Conservation (phyloP, 352 stramenopile genomes). For the Albugo candida region DNA sequence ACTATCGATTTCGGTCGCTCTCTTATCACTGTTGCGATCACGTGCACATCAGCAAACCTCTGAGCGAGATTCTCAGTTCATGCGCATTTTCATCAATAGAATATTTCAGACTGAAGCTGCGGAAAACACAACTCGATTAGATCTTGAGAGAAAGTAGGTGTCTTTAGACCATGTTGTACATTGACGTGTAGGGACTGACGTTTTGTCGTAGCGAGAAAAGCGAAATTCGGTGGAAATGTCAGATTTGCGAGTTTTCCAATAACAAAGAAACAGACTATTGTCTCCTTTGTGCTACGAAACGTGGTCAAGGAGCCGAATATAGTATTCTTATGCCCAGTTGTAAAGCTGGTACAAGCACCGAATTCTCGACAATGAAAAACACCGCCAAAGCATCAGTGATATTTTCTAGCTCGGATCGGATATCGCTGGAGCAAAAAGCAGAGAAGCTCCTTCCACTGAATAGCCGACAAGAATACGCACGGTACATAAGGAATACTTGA, state of each 20-base stretch:
- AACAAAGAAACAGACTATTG: constrained; percentile 32
- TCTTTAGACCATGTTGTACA: not conserved
- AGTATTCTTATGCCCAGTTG: not conserved
- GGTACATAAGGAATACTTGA: not conserved
- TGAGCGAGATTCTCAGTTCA: too few relatives aligned
- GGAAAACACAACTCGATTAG: constrained; percentile 30
- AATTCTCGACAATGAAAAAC: not conserved
- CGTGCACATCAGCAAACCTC: too few relatives aligned
- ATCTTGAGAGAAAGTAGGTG: constrained; percentile 46
- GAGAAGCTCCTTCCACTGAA: constrained; percentile 16
- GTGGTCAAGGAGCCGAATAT: constrained; percentile 2
- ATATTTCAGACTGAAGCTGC: constrained; percentile 36
- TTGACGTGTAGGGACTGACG: not conserved
- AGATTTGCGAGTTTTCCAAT: constrained; percentile 67
- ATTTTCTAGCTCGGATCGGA: constrained; percentile 3
- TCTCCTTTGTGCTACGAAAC: constrained; percentile 54
- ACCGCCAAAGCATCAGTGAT: not conserved
- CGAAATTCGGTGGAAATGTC: constrained; percentile 57
- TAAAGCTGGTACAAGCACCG: not conserved
- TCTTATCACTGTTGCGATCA: too few relatives aligned
- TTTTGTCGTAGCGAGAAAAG: constrained; percentile 14
- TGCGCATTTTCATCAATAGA: constrained; percentile 3
- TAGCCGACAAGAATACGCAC: constrained; percentile 48
- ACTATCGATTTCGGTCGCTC: too few relatives aligned
- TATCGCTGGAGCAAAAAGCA: constrained; percentile 24